Conservation (phyloP, 2,329 filamentous ascomycete species). For the Claviceps capensis region DNA sequence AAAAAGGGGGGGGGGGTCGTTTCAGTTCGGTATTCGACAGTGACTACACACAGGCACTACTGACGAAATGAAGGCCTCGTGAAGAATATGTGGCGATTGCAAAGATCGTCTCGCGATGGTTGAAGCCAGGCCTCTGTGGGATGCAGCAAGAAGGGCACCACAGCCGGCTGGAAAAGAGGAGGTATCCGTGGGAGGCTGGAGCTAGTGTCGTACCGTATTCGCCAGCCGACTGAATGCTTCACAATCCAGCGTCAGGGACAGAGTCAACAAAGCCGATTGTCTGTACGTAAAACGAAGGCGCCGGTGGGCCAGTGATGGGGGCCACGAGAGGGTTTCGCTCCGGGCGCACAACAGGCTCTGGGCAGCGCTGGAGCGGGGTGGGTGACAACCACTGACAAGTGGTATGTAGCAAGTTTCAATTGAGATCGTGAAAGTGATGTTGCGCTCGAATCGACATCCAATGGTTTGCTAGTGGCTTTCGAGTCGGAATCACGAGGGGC, state of each 20-base stretch:
- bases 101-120: constrained; percentile 9
- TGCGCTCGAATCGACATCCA: neutral
- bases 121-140: constrained; percentile 13
- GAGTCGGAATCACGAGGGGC: neutral
- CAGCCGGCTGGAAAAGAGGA: constrained; percentile 8
- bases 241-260: neutral
- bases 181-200: neutral
- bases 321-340: constrained; percentile 5
- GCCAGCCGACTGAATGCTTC: neutral
- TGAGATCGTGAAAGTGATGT: constrained; percentile 3
- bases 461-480: neutral
- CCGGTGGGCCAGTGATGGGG: constrained; percentile 17
- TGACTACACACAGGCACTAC: neutral
- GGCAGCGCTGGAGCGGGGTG: constrained; percentile 1
- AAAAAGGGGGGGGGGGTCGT: neutral
- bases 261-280: constrained; percentile 7
- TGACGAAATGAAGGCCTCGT: neutral
- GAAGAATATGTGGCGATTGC: neutral
- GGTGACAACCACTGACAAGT: neutral
- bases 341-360: constrained; percentile 6
- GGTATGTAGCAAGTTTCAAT: constrained; percentile 1
- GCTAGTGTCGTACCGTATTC: constrained; percentile 5
- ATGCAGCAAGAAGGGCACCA: constrained; percentile 6
- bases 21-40: no score
- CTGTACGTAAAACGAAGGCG: constrained; percentile 23